Evolutionary conservation across 1,284 basidiomycete genomes (phyloP).

Genomic region (Laetiporus sulphureus): DNA sequence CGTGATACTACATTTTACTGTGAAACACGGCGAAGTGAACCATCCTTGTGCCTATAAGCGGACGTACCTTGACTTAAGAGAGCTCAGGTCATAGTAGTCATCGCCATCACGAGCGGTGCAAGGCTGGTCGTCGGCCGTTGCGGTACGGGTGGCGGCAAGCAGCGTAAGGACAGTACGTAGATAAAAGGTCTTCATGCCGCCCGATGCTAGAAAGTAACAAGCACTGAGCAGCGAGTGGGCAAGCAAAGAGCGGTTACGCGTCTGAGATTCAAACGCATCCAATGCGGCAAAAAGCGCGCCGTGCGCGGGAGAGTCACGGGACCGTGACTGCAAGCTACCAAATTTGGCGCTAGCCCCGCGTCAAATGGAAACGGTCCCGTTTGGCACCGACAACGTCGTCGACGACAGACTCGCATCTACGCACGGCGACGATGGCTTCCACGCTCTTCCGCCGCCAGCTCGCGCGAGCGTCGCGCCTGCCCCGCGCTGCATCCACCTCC

Average conservation of each 20-base stretch:
- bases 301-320: slow-evolving; percentile 9
- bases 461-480: slow-evolving; percentile 23
- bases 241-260: too few species aligned
- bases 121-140: slow-evolving; percentile 23
- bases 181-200: too few species aligned
- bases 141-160: too few species aligned
- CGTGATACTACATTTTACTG: background rate
- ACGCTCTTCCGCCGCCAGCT: slow-evolving; percentile 42
- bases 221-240: too few species aligned
- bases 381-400: slow-evolving; percentile 28
- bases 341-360: slow-evolving; percentile 14
- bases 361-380: slow-evolving; percentile 24
- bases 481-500: slow-evolving; percentile 20
- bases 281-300: background rate
- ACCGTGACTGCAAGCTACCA: slow-evolving; percentile 20
- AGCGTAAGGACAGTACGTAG: too few species aligned
- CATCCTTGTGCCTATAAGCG: background rate
- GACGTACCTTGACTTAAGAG: slow-evolving; percentile 45
- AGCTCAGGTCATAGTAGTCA: slow-evolving; percentile 58
- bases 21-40: background rate
- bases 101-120: slow-evolving; percentile 35
- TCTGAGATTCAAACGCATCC: too few species aligned
- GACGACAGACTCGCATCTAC: slow-evolving; percentile 17
- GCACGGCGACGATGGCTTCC: slow-evolving; percentile 42
- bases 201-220: too few species aligned